Conservation (phyloP, 2,329 filamentous ascomycete genomes). For the Colletotrichum scovillei region DNA sequence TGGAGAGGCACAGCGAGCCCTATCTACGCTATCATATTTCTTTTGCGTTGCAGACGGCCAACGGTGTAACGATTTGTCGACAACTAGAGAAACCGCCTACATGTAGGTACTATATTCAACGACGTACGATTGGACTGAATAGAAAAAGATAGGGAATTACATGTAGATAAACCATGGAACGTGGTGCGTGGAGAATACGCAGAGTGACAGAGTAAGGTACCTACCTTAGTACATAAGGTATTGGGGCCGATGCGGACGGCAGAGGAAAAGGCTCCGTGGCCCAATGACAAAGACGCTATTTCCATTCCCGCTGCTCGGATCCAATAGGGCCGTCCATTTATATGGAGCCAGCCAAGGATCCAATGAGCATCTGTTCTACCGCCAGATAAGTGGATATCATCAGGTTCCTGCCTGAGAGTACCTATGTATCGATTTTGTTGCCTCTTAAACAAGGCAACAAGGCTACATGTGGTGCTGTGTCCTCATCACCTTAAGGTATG, state of each 20-base stretch:
- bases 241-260: not conserved
- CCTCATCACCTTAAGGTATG: not conserved
- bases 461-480: constrained; percentile 7
- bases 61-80: not conserved
- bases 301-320: constrained; percentile 17
- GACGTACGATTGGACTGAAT: not conserved
- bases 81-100: not conserved
- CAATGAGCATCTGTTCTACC: not conserved
- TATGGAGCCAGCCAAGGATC: not conserved
- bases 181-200: not conserved
- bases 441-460: constrained; percentile 21
- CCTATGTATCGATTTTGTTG: not conserved
- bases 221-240: not conserved
- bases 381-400: not conserved
- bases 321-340: constrained; percentile 1
- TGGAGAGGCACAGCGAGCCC: not conserved
- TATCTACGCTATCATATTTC: constrained; percentile 27
- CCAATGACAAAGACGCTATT: constrained; percentile 31
- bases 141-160: not conserved
- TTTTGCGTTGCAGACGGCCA: not conserved
- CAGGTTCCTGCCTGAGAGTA: not conserved
- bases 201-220: not conserved
- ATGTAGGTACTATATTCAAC: not conserved
- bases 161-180: not conserved
- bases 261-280: not conserved